Base-by-base conservation (phyloP, 257 asterid genomes). In the Capsicum rhomboideum region DNA sequence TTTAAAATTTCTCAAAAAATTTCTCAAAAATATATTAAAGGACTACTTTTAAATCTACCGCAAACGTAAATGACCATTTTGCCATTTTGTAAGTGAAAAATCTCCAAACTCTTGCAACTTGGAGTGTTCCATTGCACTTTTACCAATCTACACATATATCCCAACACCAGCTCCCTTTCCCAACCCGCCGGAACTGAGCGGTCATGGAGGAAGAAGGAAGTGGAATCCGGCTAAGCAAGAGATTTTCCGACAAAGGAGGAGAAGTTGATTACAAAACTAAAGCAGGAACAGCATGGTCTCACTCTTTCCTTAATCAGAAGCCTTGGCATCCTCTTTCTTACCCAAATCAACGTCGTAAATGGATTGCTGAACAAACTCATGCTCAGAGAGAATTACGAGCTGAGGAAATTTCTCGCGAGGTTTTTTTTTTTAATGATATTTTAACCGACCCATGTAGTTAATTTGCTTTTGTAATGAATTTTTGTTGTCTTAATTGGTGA, bases 291-390 rank as follows among this genome's bases (percentile, higher is more conserved):
- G 99, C 99, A 3, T 97, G 99, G 99, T 97, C 99, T 52, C 99
- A 97, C 89, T 79, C 87, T 20, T 97, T 85, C 91, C 95, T 97
- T 77, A 97, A 97, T 86, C 99, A 97, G 94, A 97, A 97, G 89
- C 99, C 99, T 11, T 97, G 99, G 98, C 98, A 97, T 52, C 99
- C 99, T 53, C 98, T 97, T 63, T 97, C 99, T 79, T 97, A 97
- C 85, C 99, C 99, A 46, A 97, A 97, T 84, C 99, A 97, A 88
- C 98, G 99, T 85, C 98, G 99, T 82, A 97, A 97, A 81, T 93
- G 99, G 99, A 97, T 97, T 83, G 99, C 99, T 84, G 99, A 97
- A 85, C 99, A 97, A 86, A 93, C 98, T 63, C 91, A 93, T 84
- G 92, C 97, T 80, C 92, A 95, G 83, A 88, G 86, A 64, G 58